Evolutionary conservation across 2,329 filamentous ascomycete genomes (phyloP), one percentile per base, ranked within the genome.

Genomic region (Ophiognomonia clavigignenti-juglandacearum): DNA sequence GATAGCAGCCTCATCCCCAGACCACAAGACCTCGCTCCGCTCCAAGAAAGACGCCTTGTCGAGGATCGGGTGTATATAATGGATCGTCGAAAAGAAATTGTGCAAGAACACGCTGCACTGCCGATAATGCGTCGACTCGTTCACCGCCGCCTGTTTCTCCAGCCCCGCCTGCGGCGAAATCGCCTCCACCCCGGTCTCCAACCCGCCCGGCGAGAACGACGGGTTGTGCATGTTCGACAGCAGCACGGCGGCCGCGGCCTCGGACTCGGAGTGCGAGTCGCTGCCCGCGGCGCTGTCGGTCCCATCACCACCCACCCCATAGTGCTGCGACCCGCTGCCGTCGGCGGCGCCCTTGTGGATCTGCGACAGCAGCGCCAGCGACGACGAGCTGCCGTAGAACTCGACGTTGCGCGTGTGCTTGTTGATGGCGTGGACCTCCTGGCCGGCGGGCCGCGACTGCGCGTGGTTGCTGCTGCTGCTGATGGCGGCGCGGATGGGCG

Each of bases 301-400:
- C 10, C n/a, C n/a, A n/a, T n/a, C n/a, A n/a, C n/a, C n/a, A n/a
- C n/a, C n/a, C n/a, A n/a, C n/a, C n/a, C n/a, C n/a, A n/a, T n/a
- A n/a, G n/a, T 43, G 43, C 6, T 24, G 40, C 18, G 53, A 53
- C n/a, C n/a, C n/a, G n/a, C n/a, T n/a, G n/a, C n/a, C n/a, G 37
- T 54, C 56, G 4, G 46, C 47, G 13, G 52, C 48, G 20, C 57
- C 57, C 4, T 58, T 55, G 46, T 69, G 61, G 4, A 74, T 56
- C 43, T 68, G 65, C 2, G 66, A 69, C 9, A 74, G 60, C 3
- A 72, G 62, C 4, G 71, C 69, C 2, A 71, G 65, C 2, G 68
- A 69, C 0, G 72, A 74, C 1, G 70, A 70, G 48, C 65, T 71
- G 4, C 72, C 71, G 48, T 74, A 71, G 31, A 72, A 74, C 51